A percentile compares a stretch with the other conserved stretches of the same genome.
Evolutionary conservation across 2,329 filamentous ascomycete genomes (phyloP).

Genomic region (Colletotrichum scovillei): DNA sequence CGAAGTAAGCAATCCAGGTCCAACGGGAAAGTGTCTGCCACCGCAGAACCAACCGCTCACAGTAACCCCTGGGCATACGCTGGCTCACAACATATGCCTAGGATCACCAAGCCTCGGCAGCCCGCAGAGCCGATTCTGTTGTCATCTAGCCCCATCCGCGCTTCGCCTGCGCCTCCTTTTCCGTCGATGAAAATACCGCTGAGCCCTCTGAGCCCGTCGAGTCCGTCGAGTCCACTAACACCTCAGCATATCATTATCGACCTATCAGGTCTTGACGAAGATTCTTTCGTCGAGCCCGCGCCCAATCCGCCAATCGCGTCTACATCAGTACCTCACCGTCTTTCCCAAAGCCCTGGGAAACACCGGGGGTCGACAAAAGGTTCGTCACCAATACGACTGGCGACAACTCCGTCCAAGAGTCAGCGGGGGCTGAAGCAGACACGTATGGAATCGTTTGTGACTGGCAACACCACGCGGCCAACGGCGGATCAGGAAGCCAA

Average conservation of each 20-base stretch:
- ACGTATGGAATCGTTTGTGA: slow-evolving; percentile 27
- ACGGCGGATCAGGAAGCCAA: neutral
- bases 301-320: neutral
- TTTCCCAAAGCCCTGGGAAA: neutral
- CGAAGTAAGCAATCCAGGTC: slow-evolving; percentile 47
- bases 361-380: neutral
- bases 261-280: slow-evolving; percentile 10
- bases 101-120: slow-evolving; percentile 41
- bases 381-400: neutral
- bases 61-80: slow-evolving; percentile 51
- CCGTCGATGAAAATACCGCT: slow-evolving; percentile 32
- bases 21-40: slow-evolving; percentile 38
- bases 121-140: slow-evolving; percentile 55
- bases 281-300: neutral
- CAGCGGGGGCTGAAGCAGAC: slow-evolving; percentile 45
- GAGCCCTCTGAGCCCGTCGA: neutral
- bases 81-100: slow-evolving; percentile 57
- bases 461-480: neutral
- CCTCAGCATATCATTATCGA: slow-evolving; percentile 10
- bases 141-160: slow-evolving; percentile 54
- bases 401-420: neutral
- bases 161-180: slow-evolving; percentile 45
- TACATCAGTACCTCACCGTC: too few species aligned
- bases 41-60: slow-evolving; percentile 39
- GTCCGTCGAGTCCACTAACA: neutral